Percentiles rank a stretch among this genome's conserved stretches.
These are phyloP conservation scores for Aspergillus kassunensis DNA, from an alignment of 495 filamentous ascomycete species.

Conservation along the genomic window DNA sequence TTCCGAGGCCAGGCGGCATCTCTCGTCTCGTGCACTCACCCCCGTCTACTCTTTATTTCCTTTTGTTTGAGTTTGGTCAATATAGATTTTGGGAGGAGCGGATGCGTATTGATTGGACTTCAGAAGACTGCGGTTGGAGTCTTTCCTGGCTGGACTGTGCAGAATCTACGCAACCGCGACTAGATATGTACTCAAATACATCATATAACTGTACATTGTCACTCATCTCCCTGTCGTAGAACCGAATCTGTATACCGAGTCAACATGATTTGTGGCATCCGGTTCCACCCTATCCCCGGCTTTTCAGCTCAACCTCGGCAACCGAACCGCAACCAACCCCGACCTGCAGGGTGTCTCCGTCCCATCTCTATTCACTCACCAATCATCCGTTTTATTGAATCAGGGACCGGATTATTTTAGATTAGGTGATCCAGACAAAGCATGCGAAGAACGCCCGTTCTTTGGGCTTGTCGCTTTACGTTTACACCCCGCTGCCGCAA, in stretches of 20 bases:
- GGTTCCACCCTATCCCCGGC: no score
- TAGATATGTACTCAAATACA: no score
- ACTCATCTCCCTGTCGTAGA: no score
- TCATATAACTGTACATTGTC: no score
- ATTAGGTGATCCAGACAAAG: neutral
- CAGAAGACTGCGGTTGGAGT: neutral
- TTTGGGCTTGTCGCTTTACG: neutral
- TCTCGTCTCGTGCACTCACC: neutral
- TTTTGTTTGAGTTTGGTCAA: neutral
- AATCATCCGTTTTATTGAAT: neutral
- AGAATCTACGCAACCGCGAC: no score
- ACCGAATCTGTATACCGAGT: no score
- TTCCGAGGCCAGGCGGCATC: neutral
- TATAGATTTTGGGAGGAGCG: neutral
- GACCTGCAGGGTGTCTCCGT: no score
- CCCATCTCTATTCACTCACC: no score
- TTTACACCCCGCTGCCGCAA: neutral
- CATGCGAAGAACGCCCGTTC: slow-evolving; percentile 1
- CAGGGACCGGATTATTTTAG: neutral
- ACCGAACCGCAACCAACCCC: no score
- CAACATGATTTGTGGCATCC: neutral
- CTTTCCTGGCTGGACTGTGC: no score
- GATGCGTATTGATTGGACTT: neutral
- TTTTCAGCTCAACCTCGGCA: neutral
- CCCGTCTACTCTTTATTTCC: neutral